Base-by-base conservation (phyloP, 371 early-diverging fungal genomes). In the Edhazardia aedis region DNA sequence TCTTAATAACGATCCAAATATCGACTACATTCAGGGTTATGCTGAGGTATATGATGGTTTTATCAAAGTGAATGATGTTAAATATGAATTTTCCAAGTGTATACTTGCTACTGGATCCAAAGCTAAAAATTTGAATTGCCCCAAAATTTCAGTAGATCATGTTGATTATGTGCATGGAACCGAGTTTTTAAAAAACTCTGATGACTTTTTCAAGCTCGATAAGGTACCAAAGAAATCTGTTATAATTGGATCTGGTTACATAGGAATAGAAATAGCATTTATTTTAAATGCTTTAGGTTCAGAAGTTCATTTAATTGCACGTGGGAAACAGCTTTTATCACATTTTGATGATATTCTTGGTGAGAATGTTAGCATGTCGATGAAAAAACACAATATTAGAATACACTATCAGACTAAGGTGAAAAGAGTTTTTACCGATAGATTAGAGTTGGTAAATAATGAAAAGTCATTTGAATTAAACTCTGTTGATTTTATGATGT, bases 221-320 rank as follows among this genome's bases (percentile, higher is more conserved):
- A 53, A 78, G 24, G 79, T 84, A 67, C 94, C 94, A 46, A 82
- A 84, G 71, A 78, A 81, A 57, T 86, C 88, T 11, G 80, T 83
- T 16, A 84, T 85, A 22, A 77, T 84, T 26, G 86, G 66, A 3
- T 42, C 55, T 22, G 65, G 78, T 12, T 85, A 92, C 69, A 92
- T 94, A 69, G 91, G 85, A 47, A 73, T 91, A 40, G 95, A 94
- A 68, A 75, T 91, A 21, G 88, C 90, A 1, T 88, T 88, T 36
- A 82, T 94, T 53, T 85, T 92, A 70, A 75, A 81, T 49, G 70
- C 81, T 27, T 74, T 86, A 38, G 90, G 90, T 16, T 72, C 83
- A n/a, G 73, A 88, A 27, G 83, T 83, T 27, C 80, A 78, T 28
- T 74, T 91, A 22, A 79, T 86, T 61, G 80, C 83, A 30, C 82